phyloP scores from a whole-genome alignment of 2,329 filamentous ascomycete species.

The Hypoxylon sp. region DNA sequence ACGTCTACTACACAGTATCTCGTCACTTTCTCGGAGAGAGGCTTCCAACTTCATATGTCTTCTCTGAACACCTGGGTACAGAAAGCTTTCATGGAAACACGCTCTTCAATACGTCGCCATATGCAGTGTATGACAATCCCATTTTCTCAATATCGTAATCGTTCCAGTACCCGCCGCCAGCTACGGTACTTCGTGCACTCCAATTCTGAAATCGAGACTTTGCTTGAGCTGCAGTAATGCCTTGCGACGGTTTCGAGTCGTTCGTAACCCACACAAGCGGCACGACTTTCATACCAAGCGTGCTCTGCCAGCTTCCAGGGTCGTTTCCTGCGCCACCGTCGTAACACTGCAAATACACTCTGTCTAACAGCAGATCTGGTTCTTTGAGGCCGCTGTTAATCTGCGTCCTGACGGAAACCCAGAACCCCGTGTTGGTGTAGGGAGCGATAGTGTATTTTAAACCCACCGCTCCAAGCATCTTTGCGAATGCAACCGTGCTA shows the following conservation, averaged over 20 bases:
- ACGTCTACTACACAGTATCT: too few relatives aligned
- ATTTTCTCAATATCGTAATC: slow-evolving; percentile 65
- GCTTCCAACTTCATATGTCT: too few relatives aligned
- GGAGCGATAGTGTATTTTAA: slow-evolving; percentile 62
- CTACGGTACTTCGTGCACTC: slow-evolving; percentile 53
- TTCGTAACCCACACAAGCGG: slow-evolving; percentile 63
- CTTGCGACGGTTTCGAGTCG: slow-evolving; percentile 61
- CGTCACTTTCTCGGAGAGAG: too few relatives aligned
- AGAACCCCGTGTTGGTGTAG: slow-evolving; percentile 60
- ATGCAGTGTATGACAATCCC: slow-evolving; percentile 55
- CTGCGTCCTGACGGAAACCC: slow-evolving; percentile 54
- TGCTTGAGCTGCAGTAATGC: slow-evolving; percentile 58
- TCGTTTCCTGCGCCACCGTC: slow-evolving; percentile 61
- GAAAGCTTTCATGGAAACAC: slow-evolving; percentile 43
- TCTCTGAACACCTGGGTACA: too few relatives aligned
- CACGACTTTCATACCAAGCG: slow-evolving; percentile 59
- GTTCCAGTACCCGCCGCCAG: slow-evolving; percentile 63
- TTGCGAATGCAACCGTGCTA: slow-evolving; percentile 60
- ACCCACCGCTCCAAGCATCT: slow-evolving; percentile 59
- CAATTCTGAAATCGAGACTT: slow-evolving; percentile 55
- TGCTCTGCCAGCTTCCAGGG: slow-evolving; percentile 57
- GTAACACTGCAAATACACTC: slow-evolving; percentile 63
- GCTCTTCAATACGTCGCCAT: slow-evolving; percentile 46
- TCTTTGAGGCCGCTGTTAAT: slow-evolving; percentile 50
- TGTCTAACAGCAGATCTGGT: slow-evolving; percentile 56